phyloP scores from a whole-genome alignment of 257 asterid genomes.

The Henckelia pumila region DNA sequence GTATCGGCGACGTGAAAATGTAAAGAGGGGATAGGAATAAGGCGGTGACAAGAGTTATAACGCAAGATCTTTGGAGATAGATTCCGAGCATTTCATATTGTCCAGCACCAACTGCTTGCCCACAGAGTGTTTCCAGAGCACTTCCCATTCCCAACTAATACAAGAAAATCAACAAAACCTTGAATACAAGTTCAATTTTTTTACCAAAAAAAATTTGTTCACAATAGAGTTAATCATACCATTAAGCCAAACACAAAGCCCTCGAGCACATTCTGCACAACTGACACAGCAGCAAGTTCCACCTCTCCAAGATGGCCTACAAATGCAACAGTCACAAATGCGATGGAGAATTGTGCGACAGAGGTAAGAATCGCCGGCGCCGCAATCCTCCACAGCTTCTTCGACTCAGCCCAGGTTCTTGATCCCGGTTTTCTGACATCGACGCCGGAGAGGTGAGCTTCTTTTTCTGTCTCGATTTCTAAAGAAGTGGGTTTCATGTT shows the following conservation, averaged over 20 bases:
- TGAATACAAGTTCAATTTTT: not conserved
- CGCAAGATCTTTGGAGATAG: constrained; percentile 70
- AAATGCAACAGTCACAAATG: constrained; percentile 60
- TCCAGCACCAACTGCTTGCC: constrained; percentile 86
- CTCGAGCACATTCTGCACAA: constrained; percentile 73
- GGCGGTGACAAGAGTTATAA: constrained; percentile 52
- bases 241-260: constrained; percentile 78
- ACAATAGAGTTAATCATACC: constrained; percentile 32
- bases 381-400: constrained; percentile 67
- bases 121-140: constrained; percentile 85
- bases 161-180: constrained; percentile 11
- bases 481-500: constrained; percentile 5
- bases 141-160: constrained; percentile 93
- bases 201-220: not conserved
- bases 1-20: constrained; percentile 51
- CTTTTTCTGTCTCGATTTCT: constrained; percentile 27
- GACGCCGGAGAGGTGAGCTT: not conserved
- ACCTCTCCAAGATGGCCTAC: constrained; percentile 74
- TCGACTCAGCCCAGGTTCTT: constrained; percentile 57
- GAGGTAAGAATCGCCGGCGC: constrained; percentile 63
- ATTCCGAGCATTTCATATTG: constrained; percentile 64
- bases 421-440: constrained; percentile 8
- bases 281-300: constrained; percentile 78
- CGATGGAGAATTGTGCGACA: constrained; percentile 72
- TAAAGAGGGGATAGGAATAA: constrained; percentile 55